Base-by-base conservation (phyloP, 768 basidiomycete species). In the Pleurotus tuber-regium region DNA sequence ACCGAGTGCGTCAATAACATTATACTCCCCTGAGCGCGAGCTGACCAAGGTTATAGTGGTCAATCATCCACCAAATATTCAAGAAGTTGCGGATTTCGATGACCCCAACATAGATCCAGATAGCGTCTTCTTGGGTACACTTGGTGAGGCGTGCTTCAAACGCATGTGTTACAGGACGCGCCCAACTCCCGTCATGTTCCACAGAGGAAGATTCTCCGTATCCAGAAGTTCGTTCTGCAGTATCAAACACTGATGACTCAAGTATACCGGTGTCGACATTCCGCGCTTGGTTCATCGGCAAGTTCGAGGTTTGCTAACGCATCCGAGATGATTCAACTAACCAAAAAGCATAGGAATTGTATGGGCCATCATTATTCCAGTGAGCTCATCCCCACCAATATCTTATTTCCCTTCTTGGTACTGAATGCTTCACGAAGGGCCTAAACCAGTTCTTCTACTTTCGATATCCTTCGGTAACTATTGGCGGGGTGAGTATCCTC, bases 361-460 rank as follows among this genome's bases (percentile, higher is more conserved):
- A 29, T 89, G 80, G 77, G 78, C 87, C 4, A 77, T 89, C 28
- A 57, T 89, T 61, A 74, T 83, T 44, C 73, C 83, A 4, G 76
- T 75, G 28, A n/a, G 66, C 61, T 28, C 49, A 12, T 56, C 10
- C 6, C 9, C 16, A 14, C 24, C 18, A n/a, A 8, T 29, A 6
- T 21, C 14, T 40, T 35, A 7, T 24, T 4, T 14, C 24, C 39
- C 16, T 28, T 26, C 25, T 41, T 2, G 9, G 35, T 16, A n/a
- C n/a, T n/a, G n/a, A n/a, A n/a, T n/a, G n/a, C n/a, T n/a, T n/a
- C n/a, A n/a, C 19, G 8, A 23, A 31, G 68, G 83, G 80, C 25
- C 64, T 84, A 43, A 87, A 90, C 60, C 87, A 87, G 55, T 86
- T 88, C 69, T 85, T 88, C 69, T 85, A 79, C 74, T 87, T 89